These are phyloP conservation scores for Endocalyx cinctus DNA, from an alignment of 2,329 filamentous ascomycete species.

Conservation along the genomic window DNA sequence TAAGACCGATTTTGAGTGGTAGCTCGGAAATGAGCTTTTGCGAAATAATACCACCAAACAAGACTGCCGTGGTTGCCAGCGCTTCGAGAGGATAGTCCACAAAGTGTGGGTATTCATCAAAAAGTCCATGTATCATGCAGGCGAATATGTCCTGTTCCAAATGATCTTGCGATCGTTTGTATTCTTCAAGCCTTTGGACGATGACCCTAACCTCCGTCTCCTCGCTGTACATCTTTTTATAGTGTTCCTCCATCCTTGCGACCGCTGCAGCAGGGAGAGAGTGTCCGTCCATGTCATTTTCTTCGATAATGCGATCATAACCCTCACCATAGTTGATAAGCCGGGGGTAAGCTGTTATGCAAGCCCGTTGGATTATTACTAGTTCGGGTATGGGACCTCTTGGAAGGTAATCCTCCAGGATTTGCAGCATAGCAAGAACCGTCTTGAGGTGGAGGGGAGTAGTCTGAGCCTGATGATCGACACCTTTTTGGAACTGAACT, in stretches of 20 bases:
- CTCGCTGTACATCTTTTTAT: slow-evolving; percentile 95
- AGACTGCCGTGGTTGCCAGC: slow-evolving; percentile 87
- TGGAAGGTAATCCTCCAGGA: slow-evolving; percentile 67
- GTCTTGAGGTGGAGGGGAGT: slow-evolving; percentile 81
- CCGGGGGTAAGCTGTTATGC: slow-evolving; percentile 87
- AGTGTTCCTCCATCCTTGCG: slow-evolving; percentile 92
- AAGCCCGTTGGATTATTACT: slow-evolving; percentile 76
- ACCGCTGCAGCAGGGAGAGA: slow-evolving; percentile 74
- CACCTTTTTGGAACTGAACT: slow-evolving; percentile 63
- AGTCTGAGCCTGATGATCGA: slow-evolving; percentile 53
- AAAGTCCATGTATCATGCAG: slow-evolving; percentile 96
- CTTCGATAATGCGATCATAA: slow-evolving; percentile 85
- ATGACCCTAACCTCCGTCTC: slow-evolving; percentile 84
- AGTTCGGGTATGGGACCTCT: slow-evolving; percentile 61
- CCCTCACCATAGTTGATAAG: slow-evolving; percentile 96
- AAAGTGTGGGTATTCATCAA: slow-evolving; percentile 96
- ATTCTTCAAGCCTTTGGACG: slow-evolving; percentile 75
- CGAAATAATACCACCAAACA: slow-evolving; percentile 95
- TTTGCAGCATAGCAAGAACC: slow-evolving; percentile 72
- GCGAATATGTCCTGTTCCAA: slow-evolving; percentile 92
- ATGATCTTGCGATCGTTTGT: slow-evolving; percentile 81
- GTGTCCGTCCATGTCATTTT: slow-evolving; percentile 78
- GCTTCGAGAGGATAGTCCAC: slow-evolving; percentile 95
- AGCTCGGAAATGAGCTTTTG: slow-evolving; percentile 87
- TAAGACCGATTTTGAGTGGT: slow-evolving; percentile 87